These are phyloP conservation scores for Macrolepiota fuliginosa DNA, from an alignment of 768 basidiomycete species.

Conservation along the genomic window DNA sequence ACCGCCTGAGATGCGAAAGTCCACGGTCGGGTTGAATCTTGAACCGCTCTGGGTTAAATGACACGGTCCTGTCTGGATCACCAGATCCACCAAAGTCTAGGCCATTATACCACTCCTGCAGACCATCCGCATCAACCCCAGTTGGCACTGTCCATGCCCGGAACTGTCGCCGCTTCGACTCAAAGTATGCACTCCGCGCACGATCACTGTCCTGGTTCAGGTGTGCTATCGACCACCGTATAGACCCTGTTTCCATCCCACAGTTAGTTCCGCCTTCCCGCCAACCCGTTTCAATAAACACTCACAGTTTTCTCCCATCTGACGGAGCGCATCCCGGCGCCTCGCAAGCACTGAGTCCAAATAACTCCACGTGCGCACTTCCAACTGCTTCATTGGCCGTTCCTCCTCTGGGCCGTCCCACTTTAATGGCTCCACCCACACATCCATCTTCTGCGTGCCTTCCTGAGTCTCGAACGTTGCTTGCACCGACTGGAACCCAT, in stretches of 20 bases:
- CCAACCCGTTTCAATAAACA: neutral
- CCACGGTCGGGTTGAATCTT: conserved; percentile 24
- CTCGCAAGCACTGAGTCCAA: conserved; percentile 19
- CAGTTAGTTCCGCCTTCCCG: neutral
- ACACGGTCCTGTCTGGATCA: conserved; percentile 24
- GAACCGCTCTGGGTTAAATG: conserved; percentile 32
- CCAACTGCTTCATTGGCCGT: conserved; percentile 55
- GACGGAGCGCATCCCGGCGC: neutral
- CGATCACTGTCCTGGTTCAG: conserved; percentile 28
- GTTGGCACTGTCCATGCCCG: conserved; percentile 47
- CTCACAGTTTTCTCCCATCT: neutral
- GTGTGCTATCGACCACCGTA: conserved; percentile 54
- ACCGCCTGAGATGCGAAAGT: conserved; percentile 39
- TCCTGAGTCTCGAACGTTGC: conserved; percentile 61
- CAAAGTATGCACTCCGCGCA: conserved; percentile 34
- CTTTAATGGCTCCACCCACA: conserved; percentile 66
- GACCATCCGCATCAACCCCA: conserved; percentile 39
- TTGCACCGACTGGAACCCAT: conserved; percentile 43
- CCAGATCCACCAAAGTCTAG: conserved; percentile 38
- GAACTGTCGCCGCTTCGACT: conserved; percentile 40
- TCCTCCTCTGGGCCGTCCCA: conserved; percentile 37
- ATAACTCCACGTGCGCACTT: conserved; percentile 32
- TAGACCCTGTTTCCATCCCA: conserved; percentile 44
- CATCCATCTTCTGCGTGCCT: conserved; percentile 40
- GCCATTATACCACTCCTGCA: conserved; percentile 42